phyloP scores from a whole-genome alignment of 331 rosid genomes.

The Phaseolus coccineus region DNA sequence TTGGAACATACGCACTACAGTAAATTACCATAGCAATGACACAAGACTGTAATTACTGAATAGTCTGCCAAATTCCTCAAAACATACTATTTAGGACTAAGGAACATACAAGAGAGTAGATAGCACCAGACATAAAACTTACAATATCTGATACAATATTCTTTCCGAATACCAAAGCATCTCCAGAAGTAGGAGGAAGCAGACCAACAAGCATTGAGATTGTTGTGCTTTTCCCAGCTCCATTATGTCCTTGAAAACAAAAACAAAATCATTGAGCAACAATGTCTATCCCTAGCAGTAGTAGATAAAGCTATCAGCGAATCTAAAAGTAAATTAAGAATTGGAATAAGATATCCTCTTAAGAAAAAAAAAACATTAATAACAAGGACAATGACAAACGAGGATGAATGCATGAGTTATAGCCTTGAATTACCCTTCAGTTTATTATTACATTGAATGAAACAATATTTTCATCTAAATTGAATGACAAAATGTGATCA shows the following conservation, averaged over 20 bases:
- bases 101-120: background rate
- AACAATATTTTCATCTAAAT: too few relatives aligned
- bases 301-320: constrained; percentile 8
- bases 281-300: background rate
- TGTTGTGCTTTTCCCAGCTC: constrained; percentile 96
- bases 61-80: background rate
- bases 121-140: constrained; percentile 51
- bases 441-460: too few relatives aligned
- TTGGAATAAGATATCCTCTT: background rate
- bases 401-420: too few relatives aligned
- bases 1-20: constrained; percentile 8
- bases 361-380: background rate
- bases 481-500: too few relatives aligned
- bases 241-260: constrained; percentile 79
- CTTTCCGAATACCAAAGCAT: constrained; percentile 88
- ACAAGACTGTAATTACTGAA: constrained; percentile 10
- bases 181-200: constrained; percentile 89
- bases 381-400: background rate
- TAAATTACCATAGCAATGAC: constrained; percentile 1
- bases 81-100: background rate
- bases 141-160: constrained; percentile 82
- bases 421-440: too few relatives aligned
- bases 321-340: constrained; percentile 21
- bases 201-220: constrained; percentile 99
- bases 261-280: constrained; percentile 39